phyloP scores from a whole-genome alignment of 768 basidiomycete genomes.

The Cyclocybe cylindracea region DNA sequence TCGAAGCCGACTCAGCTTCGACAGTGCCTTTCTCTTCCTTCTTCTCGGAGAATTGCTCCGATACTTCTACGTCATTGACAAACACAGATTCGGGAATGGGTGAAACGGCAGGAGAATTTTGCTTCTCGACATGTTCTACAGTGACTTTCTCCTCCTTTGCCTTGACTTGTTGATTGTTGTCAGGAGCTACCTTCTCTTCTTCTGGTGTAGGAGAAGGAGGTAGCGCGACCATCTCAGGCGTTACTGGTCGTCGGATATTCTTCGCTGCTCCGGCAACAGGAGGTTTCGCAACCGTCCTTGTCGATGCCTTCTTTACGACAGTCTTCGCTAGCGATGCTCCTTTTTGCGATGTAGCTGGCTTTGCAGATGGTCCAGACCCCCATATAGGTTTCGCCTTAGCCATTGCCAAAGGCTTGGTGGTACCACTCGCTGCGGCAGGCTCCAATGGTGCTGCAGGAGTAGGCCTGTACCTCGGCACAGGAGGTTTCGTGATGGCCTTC shows the following conservation, averaged over 20 bases:
- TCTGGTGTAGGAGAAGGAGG: conserved; percentile 34
- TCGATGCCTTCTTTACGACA: conserved; percentile 20
- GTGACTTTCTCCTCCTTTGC: neutral
- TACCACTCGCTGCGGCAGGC: neutral
- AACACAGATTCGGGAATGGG: neutral
- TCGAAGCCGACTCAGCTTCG: too few relatives aligned
- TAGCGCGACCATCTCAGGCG: conserved; percentile 34
- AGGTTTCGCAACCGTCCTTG: neutral
- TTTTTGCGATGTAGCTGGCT: conserved; percentile 13
- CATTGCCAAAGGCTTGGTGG: conserved; percentile 11
- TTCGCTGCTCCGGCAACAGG: neutral
- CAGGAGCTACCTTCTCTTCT: neutral
- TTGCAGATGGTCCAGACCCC: conserved; percentile 17
- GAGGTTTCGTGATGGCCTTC: neutral
- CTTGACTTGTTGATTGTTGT: neutral
- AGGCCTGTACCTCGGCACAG: neutral
- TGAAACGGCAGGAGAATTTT: neutral
- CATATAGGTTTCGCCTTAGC: conserved; percentile 22
- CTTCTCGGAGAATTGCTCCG: too few relatives aligned
- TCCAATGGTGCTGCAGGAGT: neutral
- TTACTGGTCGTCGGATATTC: conserved; percentile 18
- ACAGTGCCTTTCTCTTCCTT: too few relatives aligned
- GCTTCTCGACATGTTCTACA: neutral
- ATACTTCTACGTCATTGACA: neutral
- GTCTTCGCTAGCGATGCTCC: conserved; percentile 9